These are phyloP conservation scores for Solanum microdontum DNA, from an alignment of 257 asterid species.

Conservation along the genomic window DNA sequence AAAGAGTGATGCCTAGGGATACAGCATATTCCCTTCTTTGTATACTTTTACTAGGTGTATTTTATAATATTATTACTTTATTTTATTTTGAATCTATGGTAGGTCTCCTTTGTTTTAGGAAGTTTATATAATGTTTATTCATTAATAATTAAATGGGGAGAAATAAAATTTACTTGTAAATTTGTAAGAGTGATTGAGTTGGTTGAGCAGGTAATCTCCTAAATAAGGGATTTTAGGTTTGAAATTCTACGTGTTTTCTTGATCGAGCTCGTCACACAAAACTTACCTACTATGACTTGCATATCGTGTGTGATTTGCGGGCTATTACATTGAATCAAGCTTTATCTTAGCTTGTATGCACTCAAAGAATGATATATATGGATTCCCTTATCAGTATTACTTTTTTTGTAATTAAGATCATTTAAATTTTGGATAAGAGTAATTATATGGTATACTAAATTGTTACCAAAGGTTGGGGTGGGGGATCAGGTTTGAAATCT, in stretches of 20 bases:
- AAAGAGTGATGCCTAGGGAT: conserved; percentile 1
- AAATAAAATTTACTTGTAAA: not conserved
- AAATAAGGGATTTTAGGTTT: not conserved
- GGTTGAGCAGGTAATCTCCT: not conserved
- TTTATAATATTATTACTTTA: not conserved
- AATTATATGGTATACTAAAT: too few relatives aligned
- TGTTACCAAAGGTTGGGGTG: too few relatives aligned
- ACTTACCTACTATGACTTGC: not conserved
- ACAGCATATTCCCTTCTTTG: conserved; percentile 22
- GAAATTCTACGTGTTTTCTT: accelerated
- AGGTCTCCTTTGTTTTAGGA: not conserved
- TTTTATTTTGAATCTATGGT: not conserved
- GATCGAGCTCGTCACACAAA: not conserved
- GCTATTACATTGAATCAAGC: too few relatives aligned
- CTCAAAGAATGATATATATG: too few relatives aligned
- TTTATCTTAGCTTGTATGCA: not conserved
- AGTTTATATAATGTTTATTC: not conserved
- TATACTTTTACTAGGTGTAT: conserved; percentile 2
- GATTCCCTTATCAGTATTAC: too few relatives aligned
- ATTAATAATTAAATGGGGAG: not conserved
- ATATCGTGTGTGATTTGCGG: too few relatives aligned
- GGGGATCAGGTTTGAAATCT: not conserved
- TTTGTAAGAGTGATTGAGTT: not conserved
- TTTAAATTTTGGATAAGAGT: too few relatives aligned
- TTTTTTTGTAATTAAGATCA: too few relatives aligned